These are phyloP conservation scores for Xylaria sp. DNA, from an alignment of 2,329 filamentous ascomycete species.

Conservation along the genomic window DNA sequence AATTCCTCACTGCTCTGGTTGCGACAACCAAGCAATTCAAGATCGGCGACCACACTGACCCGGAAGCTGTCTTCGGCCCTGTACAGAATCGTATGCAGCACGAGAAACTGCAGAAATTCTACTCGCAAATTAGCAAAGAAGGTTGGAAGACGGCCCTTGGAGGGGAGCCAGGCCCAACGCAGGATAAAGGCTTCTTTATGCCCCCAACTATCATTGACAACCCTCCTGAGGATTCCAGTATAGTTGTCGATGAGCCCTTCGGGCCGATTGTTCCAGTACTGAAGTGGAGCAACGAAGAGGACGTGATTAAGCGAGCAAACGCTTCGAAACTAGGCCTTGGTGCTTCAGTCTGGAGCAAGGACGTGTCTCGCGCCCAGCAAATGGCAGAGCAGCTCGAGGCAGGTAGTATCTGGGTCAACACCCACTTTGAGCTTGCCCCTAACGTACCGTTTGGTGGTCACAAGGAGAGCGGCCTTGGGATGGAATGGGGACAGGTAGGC, in stretches of 20 bases:
- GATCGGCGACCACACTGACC: not conserved
- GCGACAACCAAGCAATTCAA: constrained; percentile 31
- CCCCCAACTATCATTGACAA: constrained; percentile 35
- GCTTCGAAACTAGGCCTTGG: constrained; percentile 56
- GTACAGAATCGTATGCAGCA: not conserved
- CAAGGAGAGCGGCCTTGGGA: constrained; percentile 57
- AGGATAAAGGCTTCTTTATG: constrained; percentile 24
- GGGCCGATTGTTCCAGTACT: constrained; percentile 50
- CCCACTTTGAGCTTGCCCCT: constrained; percentile 45
- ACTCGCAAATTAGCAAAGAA: constrained; percentile 10
- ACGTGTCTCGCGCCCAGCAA: constrained; percentile 51
- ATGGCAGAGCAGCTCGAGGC: constrained; percentile 55
- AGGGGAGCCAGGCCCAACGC: constrained; percentile 7
- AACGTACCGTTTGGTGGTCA: constrained; percentile 53
- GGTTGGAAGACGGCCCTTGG: constrained; percentile 30
- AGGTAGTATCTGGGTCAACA: constrained; percentile 58
- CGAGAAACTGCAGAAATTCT: not conserved
- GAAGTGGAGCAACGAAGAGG: constrained; percentile 50
- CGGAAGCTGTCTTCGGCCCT: constrained; percentile 13
- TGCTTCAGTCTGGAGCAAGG: constrained; percentile 56
- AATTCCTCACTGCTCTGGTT: constrained; percentile 51
- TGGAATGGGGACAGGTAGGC: constrained; percentile 50
- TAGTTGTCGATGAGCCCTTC: constrained; percentile 34
- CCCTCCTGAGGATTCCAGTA: constrained; percentile 30
- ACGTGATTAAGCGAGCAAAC: constrained; percentile 53